Conservation (phyloP, 805 yeast species). For the Candida broadrunensis region DNA sequence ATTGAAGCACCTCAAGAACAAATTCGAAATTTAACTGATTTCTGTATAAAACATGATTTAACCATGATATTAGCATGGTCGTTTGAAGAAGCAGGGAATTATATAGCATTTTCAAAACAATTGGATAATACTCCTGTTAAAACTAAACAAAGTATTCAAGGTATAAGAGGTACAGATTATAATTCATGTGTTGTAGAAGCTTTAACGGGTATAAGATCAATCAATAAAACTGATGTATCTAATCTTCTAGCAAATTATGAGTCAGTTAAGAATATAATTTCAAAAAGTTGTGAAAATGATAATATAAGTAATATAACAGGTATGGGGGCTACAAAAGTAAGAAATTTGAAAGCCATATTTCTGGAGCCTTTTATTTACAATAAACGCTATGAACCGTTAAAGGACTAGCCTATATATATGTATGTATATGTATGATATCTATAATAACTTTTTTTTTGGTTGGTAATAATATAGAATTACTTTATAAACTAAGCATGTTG, state of each 20-base stretch:
- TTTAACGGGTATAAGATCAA: constrained; percentile 43
- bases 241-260: constrained; percentile 49
- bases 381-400: constrained; percentile 22
- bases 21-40: constrained; percentile 43
- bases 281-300: constrained; percentile 22
- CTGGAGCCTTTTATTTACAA: constrained; percentile 52
- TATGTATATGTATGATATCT: background rate
- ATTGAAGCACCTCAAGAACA: constrained; percentile 54
- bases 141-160: constrained; percentile 33
- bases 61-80: constrained; percentile 52
- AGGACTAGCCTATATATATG: too few relatives aligned
- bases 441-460: background rate
- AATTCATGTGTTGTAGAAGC: constrained; percentile 43
- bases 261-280: constrained; percentile 39
- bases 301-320: constrained; percentile 39
- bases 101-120: constrained; percentile 35
- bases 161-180: constrained; percentile 41
- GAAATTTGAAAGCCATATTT: constrained; percentile 37
- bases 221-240: constrained; percentile 54
- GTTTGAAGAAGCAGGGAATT: constrained; percentile 47
- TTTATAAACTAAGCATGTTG: too few relatives aligned
- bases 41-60: constrained; percentile 49
- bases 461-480: too few relatives aligned
- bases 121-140: constrained; percentile 32
- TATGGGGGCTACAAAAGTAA: constrained; percentile 45